Percentiles rank a stretch among this genome's conserved stretches.
Conservation (phyloP, 2,329 filamentous ascomycete genomes). For the Pseudofabraea citricarpa region DNA sequence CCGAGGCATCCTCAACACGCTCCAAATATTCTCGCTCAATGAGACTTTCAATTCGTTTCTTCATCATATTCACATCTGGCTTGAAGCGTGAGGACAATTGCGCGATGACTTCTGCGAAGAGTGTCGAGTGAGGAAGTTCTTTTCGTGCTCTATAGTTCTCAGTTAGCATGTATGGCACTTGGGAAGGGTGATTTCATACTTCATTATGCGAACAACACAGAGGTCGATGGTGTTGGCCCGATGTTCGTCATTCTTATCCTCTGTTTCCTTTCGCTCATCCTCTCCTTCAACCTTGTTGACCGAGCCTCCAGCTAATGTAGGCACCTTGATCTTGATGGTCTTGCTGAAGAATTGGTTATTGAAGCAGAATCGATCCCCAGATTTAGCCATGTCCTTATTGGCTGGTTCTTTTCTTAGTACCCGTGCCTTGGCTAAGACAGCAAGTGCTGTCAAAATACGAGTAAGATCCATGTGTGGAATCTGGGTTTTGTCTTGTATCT, state of each 20-base stretch:
- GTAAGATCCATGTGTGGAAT: conserved; percentile 72
- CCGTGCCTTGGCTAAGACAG: conserved; percentile 76
- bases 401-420: conserved; percentile 77
- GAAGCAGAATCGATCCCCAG: conserved; percentile 74
- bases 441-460: conserved; percentile 74
- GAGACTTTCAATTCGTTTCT: conserved; percentile 74
- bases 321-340: conserved; percentile 83
- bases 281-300: conserved; percentile 80
- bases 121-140: conserved; percentile 61
- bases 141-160: conserved; percentile 64
- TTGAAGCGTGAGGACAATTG: conserved; percentile 67
- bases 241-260: conserved; percentile 70
- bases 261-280: conserved; percentile 63
- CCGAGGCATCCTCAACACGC: conserved; percentile 59
- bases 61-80: conserved; percentile 72
- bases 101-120: conserved; percentile 67
- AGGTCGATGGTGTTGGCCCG: conserved; percentile 70
- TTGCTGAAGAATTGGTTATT: conserved; percentile 80
- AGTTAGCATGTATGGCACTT: conserved; percentile 24
- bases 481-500: conserved; percentile 77
- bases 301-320: conserved; percentile 68
- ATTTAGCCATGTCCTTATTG: conserved; percentile 66
- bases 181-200: conserved; percentile 48
- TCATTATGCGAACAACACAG: conserved; percentile 78
- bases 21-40: conserved; percentile 76